Evolutionary conservation across 495 filamentous ascomycete species (phyloP), one percentile per base, ranked within the genome.

Genomic region (Talaromyces stipitatus): DNA sequence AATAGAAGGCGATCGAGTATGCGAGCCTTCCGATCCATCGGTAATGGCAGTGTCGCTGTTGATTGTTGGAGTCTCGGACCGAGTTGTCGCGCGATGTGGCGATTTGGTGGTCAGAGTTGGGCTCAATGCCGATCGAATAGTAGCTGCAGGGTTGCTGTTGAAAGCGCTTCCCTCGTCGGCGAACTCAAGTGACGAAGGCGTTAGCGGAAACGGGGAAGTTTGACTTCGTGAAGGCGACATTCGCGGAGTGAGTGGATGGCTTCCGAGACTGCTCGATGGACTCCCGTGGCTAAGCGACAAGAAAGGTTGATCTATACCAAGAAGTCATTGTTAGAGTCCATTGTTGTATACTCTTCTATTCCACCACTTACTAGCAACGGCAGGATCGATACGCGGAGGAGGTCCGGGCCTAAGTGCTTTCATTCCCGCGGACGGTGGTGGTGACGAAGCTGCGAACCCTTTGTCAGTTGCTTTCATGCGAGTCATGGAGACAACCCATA

Each of bases 231-330:
- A 64, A 3, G 70, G 72, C 12, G 47, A 51, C 36, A 55, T 43
- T n/a, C 54, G 54, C 28, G 84, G 88, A 30, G 85, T 89, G 62
- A 69, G 69, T n/a, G 82, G 77, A 62, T 79, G 80, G 50, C 74
- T 81, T 23, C 78, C 80, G 32, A 76, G 70, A 65, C 82, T 88
- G 59, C 79, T 77, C 43, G 83, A 83, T 4, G 70, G 69, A 24
- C 83, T 86, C 22, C 82, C 71, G 69, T 85, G 73, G 60, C 77
- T 81, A 50, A 77, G 75, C 38, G 69, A 75, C 36, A 80, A 64
- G 57, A 82, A 90, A 28, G 82, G 73, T 57, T 77, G 78, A 69
- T 91, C 88, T 91, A 50, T 20, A 45, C 18, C 36, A 18, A 30
- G 26, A 7, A 23, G 14, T 20, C 54, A 56, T 27, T 23, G 32